Evolutionary conservation across 352 stramenopile species (phyloP), one percentile per base, ranked within the genome.

Genomic region (Phytophthora cactorum): DNA sequence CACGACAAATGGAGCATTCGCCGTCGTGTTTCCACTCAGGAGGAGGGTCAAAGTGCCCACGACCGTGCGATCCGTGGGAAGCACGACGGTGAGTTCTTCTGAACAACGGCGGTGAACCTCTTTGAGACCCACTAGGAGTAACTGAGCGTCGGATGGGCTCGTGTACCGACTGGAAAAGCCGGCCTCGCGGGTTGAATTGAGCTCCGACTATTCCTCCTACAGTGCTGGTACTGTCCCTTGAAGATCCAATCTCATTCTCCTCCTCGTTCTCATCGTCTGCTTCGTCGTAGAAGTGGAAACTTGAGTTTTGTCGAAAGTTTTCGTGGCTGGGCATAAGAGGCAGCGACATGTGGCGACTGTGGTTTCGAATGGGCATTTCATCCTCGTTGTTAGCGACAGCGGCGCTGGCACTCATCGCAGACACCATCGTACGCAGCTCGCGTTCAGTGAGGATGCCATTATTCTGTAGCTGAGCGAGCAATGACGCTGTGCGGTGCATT

Each of bases 21-120:
- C 84, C 83, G 58, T 92, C 81, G 57, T 83, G 84, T 29, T 88
- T 84, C 87, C 87, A 95, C 56, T 89, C 82, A 6, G 84, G 84
- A 17, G 85, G 77, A 22, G 77, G 80, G 52, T 90, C 80, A 55
- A 88, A 81, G 10, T 70, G 52, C 2, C 61, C 49, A 29, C 54
- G 69, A 25, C 61, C 59, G 15, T 71, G 56, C 28, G 66, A 72
- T 50, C 54, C 64, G 31, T 77, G 63, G 1, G 72, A 79, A 29
- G 59, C 72, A 36, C 72, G 72, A 45, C 68, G 68, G 25, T 72
- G 71, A 25, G 59, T 60, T 54, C 52, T 65, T 41, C 43, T 62
- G 31, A 72, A 68, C 14, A 77, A 29, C 1, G 57, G 68, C 15
- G 72, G 72, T 11, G 68, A 79, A 4, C 59, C 54, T 50, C 54